A percentile compares a stretch with the other conserved stretches of the same genome.
phyloP scores from a whole-genome alignment of 2,329 filamentous ascomycete genomes.

The Alternaria dauci region DNA sequence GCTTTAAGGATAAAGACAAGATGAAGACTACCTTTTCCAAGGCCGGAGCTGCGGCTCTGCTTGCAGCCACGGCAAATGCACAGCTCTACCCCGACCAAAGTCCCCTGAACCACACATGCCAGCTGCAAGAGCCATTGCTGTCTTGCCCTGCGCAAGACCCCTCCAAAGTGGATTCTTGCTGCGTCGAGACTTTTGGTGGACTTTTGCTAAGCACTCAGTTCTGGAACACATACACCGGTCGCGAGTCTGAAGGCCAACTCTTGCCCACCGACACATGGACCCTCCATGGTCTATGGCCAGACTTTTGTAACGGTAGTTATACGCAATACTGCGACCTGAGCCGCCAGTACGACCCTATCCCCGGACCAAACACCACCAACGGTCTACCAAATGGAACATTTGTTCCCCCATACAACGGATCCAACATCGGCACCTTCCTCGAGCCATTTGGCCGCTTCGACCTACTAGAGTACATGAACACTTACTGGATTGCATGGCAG shows the following conservation, averaged over 20 bases:
- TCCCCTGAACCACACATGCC: slow-evolving; percentile 65
- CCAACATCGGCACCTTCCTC: slow-evolving; percentile 67
- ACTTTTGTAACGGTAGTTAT: slow-evolving; percentile 64
- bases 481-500: slow-evolving; percentile 68
- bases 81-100: slow-evolving; percentile 58
- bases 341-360: slow-evolving; percentile 70
- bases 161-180: slow-evolving; percentile 66
- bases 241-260: slow-evolving; percentile 65
- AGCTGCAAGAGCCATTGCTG: slow-evolving; percentile 50
- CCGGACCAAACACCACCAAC: slow-evolving; percentile 70
- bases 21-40: slow-evolving; percentile 33
- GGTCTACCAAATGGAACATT: slow-evolving; percentile 60
- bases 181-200: slow-evolving; percentile 70
- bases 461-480: slow-evolving; percentile 71
- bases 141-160: slow-evolving; percentile 46
- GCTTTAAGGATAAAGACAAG: slow-evolving; percentile 6
- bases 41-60: slow-evolving; percentile 29
- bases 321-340: slow-evolving; percentile 73
- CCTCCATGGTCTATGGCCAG: slow-evolving; percentile 60
- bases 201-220: slow-evolving; percentile 70
- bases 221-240: slow-evolving; percentile 71
- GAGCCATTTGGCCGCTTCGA: slow-evolving; percentile 66
- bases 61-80: slow-evolving; percentile 39
- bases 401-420: slow-evolving; percentile 67
- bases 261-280: slow-evolving; percentile 67